Evolutionary conservation across 2,329 filamentous ascomycete species (phyloP).

Genomic region (Penicillium nordicum): DNA sequence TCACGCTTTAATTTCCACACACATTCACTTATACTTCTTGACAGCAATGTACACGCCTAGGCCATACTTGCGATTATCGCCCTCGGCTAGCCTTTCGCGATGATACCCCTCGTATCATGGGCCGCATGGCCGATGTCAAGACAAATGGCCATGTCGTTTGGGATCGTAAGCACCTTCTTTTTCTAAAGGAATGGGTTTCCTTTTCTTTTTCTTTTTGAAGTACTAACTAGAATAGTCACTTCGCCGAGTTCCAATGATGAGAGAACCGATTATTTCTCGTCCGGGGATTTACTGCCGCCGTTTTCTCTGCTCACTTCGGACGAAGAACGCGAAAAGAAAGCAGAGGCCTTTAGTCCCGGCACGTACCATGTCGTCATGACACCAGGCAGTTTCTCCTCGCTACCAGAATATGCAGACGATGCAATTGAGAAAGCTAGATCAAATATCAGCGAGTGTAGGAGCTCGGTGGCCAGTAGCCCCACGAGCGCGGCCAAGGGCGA

Average conservation of each 20-base stretch:
- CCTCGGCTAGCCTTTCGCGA: slow-evolving; percentile 55
- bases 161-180: slow-evolving; percentile 48
- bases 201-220: background rate
- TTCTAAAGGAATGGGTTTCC: background rate
- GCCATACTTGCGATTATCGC: slow-evolving; percentile 57
- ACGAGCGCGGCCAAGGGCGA: slow-evolving; percentile 26
- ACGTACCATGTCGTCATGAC: slow-evolving; percentile 56
- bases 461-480: slow-evolving; percentile 27
- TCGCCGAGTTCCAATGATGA: slow-evolving; percentile 28
- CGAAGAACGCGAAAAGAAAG: slow-evolving; percentile 58
- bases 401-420: slow-evolving; percentile 50
- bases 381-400: slow-evolving; percentile 51
- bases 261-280: slow-evolving; percentile 28
- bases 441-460: slow-evolving; percentile 20
- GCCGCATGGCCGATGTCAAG: slow-evolving; percentile 52
- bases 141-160: slow-evolving; percentile 53
- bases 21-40: slow-evolving; percentile 7
- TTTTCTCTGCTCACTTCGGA: slow-evolving; percentile 54
- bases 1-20: background rate
- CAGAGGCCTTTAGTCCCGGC: slow-evolving; percentile 49
- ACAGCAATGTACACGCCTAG: slow-evolving; percentile 54
- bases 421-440: slow-evolving; percentile 25
- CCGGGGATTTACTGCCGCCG: slow-evolving; percentile 50
- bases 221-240: slow-evolving; percentile 27
- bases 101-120: slow-evolving; percentile 51